A percentile compares a stretch with the other conserved stretches of the same genome.
Evolutionary conservation across 192 early-diverging fungal genomes (phyloP).

Genomic region (Coemansia sp.): DNA sequence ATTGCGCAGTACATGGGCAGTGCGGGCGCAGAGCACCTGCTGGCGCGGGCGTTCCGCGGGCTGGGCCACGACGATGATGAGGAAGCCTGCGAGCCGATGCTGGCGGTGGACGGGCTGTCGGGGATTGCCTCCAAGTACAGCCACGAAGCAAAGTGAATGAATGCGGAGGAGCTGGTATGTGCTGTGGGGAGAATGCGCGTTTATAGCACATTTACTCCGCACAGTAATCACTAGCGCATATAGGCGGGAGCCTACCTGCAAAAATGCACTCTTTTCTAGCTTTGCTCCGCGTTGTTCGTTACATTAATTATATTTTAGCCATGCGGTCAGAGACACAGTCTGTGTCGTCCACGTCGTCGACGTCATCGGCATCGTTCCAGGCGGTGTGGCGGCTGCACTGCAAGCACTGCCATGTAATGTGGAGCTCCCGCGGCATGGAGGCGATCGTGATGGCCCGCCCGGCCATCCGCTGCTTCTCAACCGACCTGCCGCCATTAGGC

Average conservation of each 20-base stretch:
- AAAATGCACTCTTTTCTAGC: too few relatives aligned
- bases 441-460: constrained; percentile 49
- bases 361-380: constrained; percentile 28
- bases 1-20: constrained; percentile 49
- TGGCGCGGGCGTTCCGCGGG: constrained; percentile 76
- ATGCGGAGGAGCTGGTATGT: too few relatives aligned
- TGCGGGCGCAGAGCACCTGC: constrained; percentile 65
- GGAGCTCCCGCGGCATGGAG: constrained; percentile 55
- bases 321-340: constrained; percentile 4
- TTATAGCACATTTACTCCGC: too few relatives aligned
- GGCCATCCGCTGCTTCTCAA: constrained; percentile 49
- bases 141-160: constrained; percentile 45
- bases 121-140: constrained; percentile 83
- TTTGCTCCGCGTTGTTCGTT: constrained; percentile 2
- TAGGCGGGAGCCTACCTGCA: not conserved
- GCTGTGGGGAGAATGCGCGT: not conserved
- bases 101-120: constrained; percentile 69
- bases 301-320: not conserved
- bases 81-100: constrained; percentile 19
- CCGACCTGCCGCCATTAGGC: constrained; percentile 48
- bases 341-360: not conserved
- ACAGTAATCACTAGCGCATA: too few relatives aligned
- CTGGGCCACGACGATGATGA: constrained; percentile 64
- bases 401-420: constrained; percentile 44
- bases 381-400: constrained; percentile 52